A percentile compares a stretch with the other conserved stretches of the same genome.
These are phyloP conservation scores for Colletotrichum lentis DNA, from an alignment of 2,329 filamentous ascomycete genomes.

Conservation along the genomic window DNA sequence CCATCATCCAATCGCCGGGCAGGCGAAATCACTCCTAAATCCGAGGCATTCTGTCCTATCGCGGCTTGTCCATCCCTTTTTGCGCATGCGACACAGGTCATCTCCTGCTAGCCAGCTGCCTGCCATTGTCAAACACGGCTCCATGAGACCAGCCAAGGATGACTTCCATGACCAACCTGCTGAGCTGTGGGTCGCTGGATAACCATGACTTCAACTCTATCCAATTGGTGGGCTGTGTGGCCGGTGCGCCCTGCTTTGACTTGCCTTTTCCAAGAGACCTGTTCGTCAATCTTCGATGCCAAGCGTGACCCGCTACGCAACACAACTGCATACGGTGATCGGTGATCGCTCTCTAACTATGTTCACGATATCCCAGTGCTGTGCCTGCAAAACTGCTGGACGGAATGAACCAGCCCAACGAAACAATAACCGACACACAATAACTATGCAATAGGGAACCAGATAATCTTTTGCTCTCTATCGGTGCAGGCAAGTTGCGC, in stretches of 20 bases:
- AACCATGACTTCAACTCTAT: conserved; percentile 36
- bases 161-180: background rate
- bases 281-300: background rate
- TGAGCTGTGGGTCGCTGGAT: conserved; percentile 10
- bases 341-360: too few relatives aligned
- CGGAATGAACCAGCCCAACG: too few relatives aligned
- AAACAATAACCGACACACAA: too few relatives aligned
- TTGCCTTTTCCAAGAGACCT: background rate
- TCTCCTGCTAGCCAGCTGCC: background rate
- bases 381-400: too few relatives aligned
- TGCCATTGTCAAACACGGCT: background rate
- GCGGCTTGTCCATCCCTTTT: background rate
- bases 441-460: too few relatives aligned
- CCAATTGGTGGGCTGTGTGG: background rate
- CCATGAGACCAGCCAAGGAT: background rate
- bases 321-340: too few relatives aligned
- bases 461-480: too few relatives aligned
- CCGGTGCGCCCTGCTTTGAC: background rate
- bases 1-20: too few relatives aligned
- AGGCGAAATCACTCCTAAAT: too few relatives aligned
- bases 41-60: conserved; percentile 19
- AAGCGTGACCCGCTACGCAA: background rate
- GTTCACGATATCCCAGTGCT: too few relatives aligned
- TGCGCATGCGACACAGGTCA: background rate
- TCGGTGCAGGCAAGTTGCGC: too few relatives aligned